Percentiles rank a stretch among this genome's conserved stretches.
Evolutionary conservation across 140 eudicot species (phyloP).

Genomic region (Flaveria floridana): DNA sequence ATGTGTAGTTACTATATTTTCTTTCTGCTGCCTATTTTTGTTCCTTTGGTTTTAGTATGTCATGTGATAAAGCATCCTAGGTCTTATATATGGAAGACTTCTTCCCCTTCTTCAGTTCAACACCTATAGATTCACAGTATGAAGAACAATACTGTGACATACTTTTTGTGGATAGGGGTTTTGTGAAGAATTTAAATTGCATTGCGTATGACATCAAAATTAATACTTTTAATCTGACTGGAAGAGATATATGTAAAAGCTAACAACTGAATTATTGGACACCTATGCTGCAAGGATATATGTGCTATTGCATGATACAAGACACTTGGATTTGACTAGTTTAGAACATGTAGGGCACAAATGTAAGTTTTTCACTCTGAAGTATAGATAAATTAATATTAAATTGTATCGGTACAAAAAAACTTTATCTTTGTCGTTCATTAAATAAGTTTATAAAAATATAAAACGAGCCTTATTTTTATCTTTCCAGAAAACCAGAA

Average conservation of each 20-base stretch:
- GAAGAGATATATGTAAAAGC: neutral
- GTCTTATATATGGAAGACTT: neutral
- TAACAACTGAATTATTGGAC: neutral
- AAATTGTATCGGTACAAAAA: too few relatives aligned
- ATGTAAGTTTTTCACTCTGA: neutral
- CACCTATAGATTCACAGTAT: neutral
- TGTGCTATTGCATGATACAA: neutral
- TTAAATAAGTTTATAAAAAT: neutral
- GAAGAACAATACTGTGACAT: neutral
- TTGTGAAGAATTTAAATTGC: neutral
- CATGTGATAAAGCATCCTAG: neutral
- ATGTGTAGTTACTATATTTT: conserved; percentile 9
- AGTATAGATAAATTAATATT: neutral
- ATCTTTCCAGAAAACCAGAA: neutral
- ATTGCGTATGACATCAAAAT: conserved; percentile 1
- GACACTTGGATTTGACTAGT: neutral
- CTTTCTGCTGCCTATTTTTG: neutral
- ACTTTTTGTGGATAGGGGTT: conserved; percentile 21
- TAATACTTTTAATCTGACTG: neutral
- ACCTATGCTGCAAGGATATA: neutral
- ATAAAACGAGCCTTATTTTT: neutral
- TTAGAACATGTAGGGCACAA: neutral
- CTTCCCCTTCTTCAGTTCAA: neutral
- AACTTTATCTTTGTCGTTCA: neutral
- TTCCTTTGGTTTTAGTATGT: neutral